Evolutionary conservation across 169 alveolate species (phyloP).

Genomic region (Miamiensis avidus): DNA sequence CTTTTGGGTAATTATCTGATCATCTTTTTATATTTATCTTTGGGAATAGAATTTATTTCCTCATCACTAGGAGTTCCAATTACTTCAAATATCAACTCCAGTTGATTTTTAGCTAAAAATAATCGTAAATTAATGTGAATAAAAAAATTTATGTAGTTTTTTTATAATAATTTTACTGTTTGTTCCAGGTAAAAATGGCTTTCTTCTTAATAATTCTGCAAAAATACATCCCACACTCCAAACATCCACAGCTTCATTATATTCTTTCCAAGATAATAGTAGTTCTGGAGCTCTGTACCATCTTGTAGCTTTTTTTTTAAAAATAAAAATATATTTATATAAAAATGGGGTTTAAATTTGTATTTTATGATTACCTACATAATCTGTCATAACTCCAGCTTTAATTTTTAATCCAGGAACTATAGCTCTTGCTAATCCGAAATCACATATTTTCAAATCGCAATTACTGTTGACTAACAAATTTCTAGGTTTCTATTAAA

Average conservation of each 20-base stretch:
- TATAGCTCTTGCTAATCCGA: slow-evolving; percentile 78
- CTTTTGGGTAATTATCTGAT: slow-evolving; percentile 60
- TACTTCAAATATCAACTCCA: slow-evolving; percentile 40
- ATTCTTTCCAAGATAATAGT: slow-evolving; percentile 75
- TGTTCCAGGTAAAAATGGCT: slow-evolving; percentile 79
- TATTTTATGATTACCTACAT: slow-evolving; percentile 43
- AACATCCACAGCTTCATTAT: slow-evolving; percentile 75
- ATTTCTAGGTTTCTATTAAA: slow-evolving; percentile 66
- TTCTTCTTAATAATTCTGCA: slow-evolving; percentile 83
- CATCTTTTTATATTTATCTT: slow-evolving; percentile 56
- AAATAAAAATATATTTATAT: neutral
- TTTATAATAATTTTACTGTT: too few species aligned
- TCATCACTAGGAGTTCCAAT: slow-evolving; percentile 63
- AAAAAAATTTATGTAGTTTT: too few species aligned
- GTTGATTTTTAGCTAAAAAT: slow-evolving; percentile 10
- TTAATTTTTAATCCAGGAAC: slow-evolving; percentile 59
- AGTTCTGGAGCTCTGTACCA: slow-evolving; percentile 91
- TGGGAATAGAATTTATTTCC: slow-evolving; percentile 43
- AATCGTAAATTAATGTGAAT: slow-evolving; percentile 4
- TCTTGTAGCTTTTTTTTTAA: slow-evolving; percentile 68
- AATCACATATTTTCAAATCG: slow-evolving; percentile 78
- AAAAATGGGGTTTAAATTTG: neutral
- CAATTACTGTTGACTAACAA: slow-evolving; percentile 63
- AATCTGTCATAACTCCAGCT: slow-evolving; percentile 72
- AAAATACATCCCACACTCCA: slow-evolving; percentile 91